These are phyloP conservation scores for Trichoderma cornu-damae DNA, from an alignment of 2,329 filamentous ascomycete species.

Conservation along the genomic window DNA sequence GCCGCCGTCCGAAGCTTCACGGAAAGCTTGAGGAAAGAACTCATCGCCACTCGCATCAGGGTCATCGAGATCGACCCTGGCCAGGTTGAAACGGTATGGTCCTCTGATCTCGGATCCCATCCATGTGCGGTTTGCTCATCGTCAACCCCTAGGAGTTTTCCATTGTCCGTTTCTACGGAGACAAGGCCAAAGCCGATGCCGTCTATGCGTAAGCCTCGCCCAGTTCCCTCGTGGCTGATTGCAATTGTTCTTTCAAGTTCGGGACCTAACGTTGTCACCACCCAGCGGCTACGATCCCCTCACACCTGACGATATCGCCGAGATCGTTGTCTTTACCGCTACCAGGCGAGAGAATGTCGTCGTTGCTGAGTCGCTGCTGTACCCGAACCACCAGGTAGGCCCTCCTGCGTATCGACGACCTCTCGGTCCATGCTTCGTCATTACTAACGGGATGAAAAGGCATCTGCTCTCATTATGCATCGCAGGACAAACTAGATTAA, in stretches of 20 bases:
- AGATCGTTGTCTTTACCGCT: slow-evolving; percentile 81
- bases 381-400: slow-evolving; percentile 78
- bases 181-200: slow-evolving; percentile 82
- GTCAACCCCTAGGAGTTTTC: slow-evolving; percentile 65
- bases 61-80: slow-evolving; percentile 88
- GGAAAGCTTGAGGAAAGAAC: slow-evolving; percentile 74
- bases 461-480: slow-evolving; percentile 32
- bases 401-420: neutral
- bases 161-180: slow-evolving; percentile 79
- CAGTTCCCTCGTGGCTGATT: neutral
- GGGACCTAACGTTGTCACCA: slow-evolving; percentile 30
- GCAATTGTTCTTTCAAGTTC: neutral
- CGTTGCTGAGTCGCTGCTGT: slow-evolving; percentile 79
- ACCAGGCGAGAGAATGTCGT: slow-evolving; percentile 86
- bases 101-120: slow-evolving; percentile 22
- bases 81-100: slow-evolving; percentile 76
- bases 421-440: neutral
- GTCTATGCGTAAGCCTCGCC: slow-evolving; percentile 67
- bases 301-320: slow-evolving; percentile 85
- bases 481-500: slow-evolving; percentile 23
- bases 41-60: slow-evolving; percentile 73
- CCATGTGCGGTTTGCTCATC: neutral
- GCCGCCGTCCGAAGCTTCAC: slow-evolving; percentile 82
- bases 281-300: slow-evolving; percentile 72
- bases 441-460: slow-evolving; percentile 22